Percentiles rank a stretch among this genome's conserved stretches.
These are phyloP conservation scores for Hirsutella minnesotensis DNA, from an alignment of 2,329 filamentous ascomycete species.

Conservation along the genomic window DNA sequence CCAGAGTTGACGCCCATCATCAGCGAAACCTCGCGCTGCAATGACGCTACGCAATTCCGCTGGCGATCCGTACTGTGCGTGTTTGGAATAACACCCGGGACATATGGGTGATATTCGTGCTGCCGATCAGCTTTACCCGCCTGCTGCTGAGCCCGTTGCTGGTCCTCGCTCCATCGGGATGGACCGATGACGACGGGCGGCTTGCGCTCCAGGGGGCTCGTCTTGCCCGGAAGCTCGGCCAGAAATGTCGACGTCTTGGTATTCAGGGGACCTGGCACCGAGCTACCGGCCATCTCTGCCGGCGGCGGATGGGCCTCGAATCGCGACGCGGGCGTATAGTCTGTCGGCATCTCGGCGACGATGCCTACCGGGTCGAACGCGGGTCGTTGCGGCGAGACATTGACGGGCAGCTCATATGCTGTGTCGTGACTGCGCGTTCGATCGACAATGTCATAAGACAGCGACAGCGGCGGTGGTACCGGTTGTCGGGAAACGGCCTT, in stretches of 20 bases:
- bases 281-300: constrained; percentile 30
- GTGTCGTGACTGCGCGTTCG: constrained; percentile 10
- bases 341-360: constrained; percentile 35
- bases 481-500: no score
- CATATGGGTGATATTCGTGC: constrained; percentile 7
- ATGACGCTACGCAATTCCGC: constrained; percentile 5
- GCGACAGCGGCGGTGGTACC: no score
- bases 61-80: constrained; percentile 1
- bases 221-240: constrained; percentile 27
- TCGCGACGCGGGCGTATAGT: constrained; percentile 25
- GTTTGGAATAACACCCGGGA: constrained; percentile 2
- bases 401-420: constrained; percentile 18
- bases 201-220: constrained; percentile 1
- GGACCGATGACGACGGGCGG: neutral
- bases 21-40: constrained; percentile 14
- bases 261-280: constrained; percentile 22
- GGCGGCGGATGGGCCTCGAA: constrained; percentile 31
- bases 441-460: no score
- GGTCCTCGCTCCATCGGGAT: neutral
- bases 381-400: constrained; percentile 11
- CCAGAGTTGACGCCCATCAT: constrained; percentile 11
- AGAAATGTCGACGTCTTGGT: constrained; percentile 11
- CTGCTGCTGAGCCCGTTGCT: neutral
- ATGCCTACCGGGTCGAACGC: constrained; percentile 28
- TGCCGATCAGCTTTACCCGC: neutral